phyloP scores from a whole-genome alignment of 768 basidiomycete species.

The Xerocomellus chrysenteron region DNA sequence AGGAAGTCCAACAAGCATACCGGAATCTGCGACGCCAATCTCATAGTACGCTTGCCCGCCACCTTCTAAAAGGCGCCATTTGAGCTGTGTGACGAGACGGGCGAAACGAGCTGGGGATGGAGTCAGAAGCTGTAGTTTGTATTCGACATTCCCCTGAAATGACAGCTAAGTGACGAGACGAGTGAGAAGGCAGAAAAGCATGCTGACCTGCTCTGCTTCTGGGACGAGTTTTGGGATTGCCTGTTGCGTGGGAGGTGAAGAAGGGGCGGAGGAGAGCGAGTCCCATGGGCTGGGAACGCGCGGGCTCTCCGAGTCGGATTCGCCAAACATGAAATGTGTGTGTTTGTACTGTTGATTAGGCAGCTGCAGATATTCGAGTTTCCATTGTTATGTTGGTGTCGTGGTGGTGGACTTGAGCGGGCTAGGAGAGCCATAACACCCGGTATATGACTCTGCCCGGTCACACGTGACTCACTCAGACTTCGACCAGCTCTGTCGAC shows the following conservation, averaged over 20 bases:
- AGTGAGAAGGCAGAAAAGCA: neutral
- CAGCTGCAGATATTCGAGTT: constrained; percentile 50
- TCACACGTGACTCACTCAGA: constrained; percentile 17
- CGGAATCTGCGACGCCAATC: constrained; percentile 82
- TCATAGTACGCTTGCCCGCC: constrained; percentile 85
- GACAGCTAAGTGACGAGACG: neutral
- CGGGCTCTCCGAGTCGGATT: constrained; percentile 78
- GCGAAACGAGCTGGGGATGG: constrained; percentile 76
- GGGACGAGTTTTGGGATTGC: constrained; percentile 67
- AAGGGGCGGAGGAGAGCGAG: constrained; percentile 58
- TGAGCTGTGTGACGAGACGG: constrained; percentile 90
- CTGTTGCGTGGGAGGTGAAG: constrained; percentile 35
- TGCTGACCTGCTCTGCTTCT: constrained; percentile 63
- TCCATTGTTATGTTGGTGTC: constrained; percentile 40
- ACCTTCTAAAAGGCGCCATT: constrained; percentile 89
- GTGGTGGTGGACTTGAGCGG: neutral
- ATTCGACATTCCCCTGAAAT: constrained; percentile 82
- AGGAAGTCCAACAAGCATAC: constrained; percentile 78
- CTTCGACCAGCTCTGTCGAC: neutral
- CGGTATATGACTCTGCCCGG: neutral
- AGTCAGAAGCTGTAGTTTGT: constrained; percentile 86
- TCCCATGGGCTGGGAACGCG: constrained; percentile 85
- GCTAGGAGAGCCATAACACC: too few relatives aligned
- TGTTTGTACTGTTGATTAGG: constrained; percentile 6
- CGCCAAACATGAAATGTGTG: constrained; percentile 64